These are phyloP conservation scores for Cladochytrium replicatum DNA, from an alignment of 192 early-diverging fungal genomes.

Conservation along the genomic window DNA sequence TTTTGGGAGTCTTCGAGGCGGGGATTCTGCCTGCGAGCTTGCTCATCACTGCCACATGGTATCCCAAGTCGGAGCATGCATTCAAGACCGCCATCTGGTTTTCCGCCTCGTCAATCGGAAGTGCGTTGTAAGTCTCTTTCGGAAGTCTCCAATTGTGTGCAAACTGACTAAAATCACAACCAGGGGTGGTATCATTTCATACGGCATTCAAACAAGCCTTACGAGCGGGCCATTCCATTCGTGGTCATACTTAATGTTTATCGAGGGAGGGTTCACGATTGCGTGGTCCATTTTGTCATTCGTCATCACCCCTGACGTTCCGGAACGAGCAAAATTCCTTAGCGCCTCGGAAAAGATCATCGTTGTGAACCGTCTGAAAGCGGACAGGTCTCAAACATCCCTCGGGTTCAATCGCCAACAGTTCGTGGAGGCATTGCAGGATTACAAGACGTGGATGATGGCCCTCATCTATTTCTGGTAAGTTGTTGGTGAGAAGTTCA, in stretches of 20 bases:
- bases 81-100: too few relatives aligned
- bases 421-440: conserved; percentile 5
- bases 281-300: too few relatives aligned
- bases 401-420: neutral
- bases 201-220: too few relatives aligned
- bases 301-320: neutral
- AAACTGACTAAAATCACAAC: too few relatives aligned
- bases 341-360: neutral
- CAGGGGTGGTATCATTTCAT: too few relatives aligned
- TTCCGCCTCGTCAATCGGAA: too few relatives aligned
- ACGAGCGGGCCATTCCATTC: too few relatives aligned
- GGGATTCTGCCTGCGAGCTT: neutral
- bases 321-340: neutral
- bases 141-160: too few relatives aligned
- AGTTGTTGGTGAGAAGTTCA: conserved; percentile 7
- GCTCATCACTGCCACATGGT: neutral
- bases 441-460: conserved; percentile 17
- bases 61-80: too few relatives aligned
- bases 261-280: too few relatives aligned
- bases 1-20: neutral
- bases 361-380: conserved; percentile 13
- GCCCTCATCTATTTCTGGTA: conserved; percentile 17
- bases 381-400: conserved; percentile 10
- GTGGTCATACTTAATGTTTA: too few relatives aligned
- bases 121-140: too few relatives aligned